Evolutionary conservation across 2,329 filamentous ascomycete genomes (phyloP).

Genomic region (Ophidiomyces ophidiicola): DNA sequence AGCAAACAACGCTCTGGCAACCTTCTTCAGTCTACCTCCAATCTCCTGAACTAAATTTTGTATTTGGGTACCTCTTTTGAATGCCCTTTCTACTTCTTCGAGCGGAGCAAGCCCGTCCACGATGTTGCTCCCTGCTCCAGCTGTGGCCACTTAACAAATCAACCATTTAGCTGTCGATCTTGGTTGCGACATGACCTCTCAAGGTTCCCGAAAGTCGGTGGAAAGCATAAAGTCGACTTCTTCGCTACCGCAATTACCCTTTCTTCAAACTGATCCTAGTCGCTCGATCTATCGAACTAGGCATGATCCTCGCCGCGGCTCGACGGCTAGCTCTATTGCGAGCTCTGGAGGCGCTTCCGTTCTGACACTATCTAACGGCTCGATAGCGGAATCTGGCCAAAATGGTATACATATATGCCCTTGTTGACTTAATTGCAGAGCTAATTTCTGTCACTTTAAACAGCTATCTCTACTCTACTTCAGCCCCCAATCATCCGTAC

Average conservation of each 20-base stretch:
- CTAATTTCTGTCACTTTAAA: conserved; percentile 3
- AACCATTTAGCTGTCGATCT: conserved; percentile 15
- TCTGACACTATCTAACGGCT: conserved; percentile 46
- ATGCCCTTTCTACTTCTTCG: neutral
- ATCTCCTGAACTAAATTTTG: neutral
- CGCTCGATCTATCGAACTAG: conserved; percentile 25
- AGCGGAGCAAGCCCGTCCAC: conserved; percentile 1
- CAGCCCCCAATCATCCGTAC: conserved; percentile 66
- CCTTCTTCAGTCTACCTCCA: neutral
- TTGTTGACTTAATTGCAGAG: neutral
- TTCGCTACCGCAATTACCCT: conserved; percentile 39
- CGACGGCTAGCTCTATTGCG: conserved; percentile 73
- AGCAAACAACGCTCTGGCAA: too few relatives aligned
- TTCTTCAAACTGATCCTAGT: conserved; percentile 28
- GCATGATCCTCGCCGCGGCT: conserved; percentile 51
- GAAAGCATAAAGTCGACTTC: conserved; percentile 49
- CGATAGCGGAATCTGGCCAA: conserved; percentile 54
- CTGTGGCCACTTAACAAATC: conserved; percentile 8
- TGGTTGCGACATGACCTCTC: conserved; percentile 47
- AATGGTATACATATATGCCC: conserved; percentile 42
- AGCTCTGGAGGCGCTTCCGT: conserved; percentile 80
- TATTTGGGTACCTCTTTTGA: neutral
- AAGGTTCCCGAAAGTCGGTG: conserved; percentile 51
- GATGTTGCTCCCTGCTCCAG: conserved; percentile 7
- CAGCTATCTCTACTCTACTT: conserved; percentile 72